Evolutionary conservation across 306 rosid genomes (phyloP), one percentile per base, ranked within the genome.

Genomic region (Ormosia emarginata): DNA sequence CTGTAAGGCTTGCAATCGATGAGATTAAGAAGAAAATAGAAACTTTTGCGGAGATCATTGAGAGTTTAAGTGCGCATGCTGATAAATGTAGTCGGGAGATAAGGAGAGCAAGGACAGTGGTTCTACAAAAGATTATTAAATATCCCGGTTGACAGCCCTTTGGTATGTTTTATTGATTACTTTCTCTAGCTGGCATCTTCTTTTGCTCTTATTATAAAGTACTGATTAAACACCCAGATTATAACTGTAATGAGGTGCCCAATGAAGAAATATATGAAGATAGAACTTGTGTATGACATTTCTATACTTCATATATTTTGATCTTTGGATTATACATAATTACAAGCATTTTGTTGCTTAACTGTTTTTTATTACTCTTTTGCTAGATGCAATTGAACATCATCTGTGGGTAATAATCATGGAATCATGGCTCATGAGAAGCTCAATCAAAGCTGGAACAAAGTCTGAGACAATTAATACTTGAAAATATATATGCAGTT

Each of bases 11-110:
- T 62, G 96, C 87, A 10, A 89, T 95, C 9, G 93, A 85, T 8
- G 97, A 93, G 82, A 93, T 95, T 82, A 89, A 88, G 96, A 95
- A 93, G 88, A 89, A 86, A 85, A 87, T 93, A 53, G 91, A 88
- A 62, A 82, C 7, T 32, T 92, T 92, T 68, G 52, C 74, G 3
- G 89, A 88, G 43, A 89, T 85, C 55, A 84, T 92, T 5, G 91
- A 92, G 58, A 85, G 62, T 52, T 88, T 93, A 84, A 90, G 87
- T 83, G 78, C 68, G 80, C 97, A 90, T 50, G 92, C 91, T 69
- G 87, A 87, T 75, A 83, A 79, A 79, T 95, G 96, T 79, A 83
- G 92, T 87, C 76, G 81, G 75, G 83, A 88, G 49, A 85, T 89
- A 79, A 88, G 87, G 66, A 86, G 46, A 87, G 95, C 98, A 13